phyloP scores from a whole-genome alignment of 768 basidiomycete genomes.

The Trichaptum fuscoviolaceum region DNA sequence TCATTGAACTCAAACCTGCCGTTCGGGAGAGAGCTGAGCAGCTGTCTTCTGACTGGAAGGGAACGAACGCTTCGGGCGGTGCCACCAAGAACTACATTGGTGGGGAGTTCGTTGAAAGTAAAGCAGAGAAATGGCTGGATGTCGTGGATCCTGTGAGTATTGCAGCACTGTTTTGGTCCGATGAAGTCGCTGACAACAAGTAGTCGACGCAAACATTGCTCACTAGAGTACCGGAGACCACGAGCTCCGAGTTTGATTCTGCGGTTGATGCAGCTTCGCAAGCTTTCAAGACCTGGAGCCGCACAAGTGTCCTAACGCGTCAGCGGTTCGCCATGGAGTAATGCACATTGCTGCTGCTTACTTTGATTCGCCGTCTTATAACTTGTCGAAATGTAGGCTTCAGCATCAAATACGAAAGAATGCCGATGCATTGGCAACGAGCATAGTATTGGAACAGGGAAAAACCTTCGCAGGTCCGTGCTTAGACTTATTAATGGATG shows the following conservation, averaged over 20 bases:
- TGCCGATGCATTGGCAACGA: conserved; percentile 77
- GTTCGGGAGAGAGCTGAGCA: conserved; percentile 62
- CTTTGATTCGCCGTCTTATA: conserved; percentile 1
- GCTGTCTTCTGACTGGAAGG: conserved; percentile 75
- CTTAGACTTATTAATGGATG: neutral
- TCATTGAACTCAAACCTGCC: conserved; percentile 43
- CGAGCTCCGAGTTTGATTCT: conserved; percentile 69
- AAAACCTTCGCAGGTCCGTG: conserved; percentile 63
- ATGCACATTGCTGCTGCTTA: conserved; percentile 22
- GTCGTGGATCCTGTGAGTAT: conserved; percentile 79
- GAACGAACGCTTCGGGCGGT: conserved; percentile 80
- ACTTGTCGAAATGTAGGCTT: conserved; percentile 43
- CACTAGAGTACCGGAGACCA: conserved; percentile 87
- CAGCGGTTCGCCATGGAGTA: conserved; percentile 90
- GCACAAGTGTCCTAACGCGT: conserved; percentile 75
- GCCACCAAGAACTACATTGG: conserved; percentile 90
- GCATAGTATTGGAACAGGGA: conserved; percentile 93
- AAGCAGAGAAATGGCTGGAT: conserved; percentile 74
- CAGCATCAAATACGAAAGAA: conserved; percentile 84
- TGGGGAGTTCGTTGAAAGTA: conserved; percentile 85
- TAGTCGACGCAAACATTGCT: conserved; percentile 90
- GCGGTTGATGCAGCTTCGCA: conserved; percentile 80
- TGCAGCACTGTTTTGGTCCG: neutral
- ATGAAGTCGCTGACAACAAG: conserved; percentile 4
- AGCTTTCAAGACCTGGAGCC: conserved; percentile 88